Base-by-base conservation (phyloP, 2,329 filamentous ascomycete genomes). In the Lecanicillium sp. region DNA sequence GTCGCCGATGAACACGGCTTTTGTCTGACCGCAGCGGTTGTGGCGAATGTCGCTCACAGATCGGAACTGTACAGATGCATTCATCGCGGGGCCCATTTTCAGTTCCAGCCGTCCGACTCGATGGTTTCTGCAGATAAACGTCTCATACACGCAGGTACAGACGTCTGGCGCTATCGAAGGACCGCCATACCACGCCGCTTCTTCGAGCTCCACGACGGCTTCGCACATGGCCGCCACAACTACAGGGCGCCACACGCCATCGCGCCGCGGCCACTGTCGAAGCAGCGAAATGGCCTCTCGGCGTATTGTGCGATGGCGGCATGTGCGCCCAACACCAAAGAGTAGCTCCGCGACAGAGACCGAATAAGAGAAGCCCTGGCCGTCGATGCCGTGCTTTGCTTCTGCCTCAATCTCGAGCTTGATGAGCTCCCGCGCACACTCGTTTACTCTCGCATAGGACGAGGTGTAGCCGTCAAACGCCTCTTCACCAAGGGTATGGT, bases 21-120 rank as follows among this genome's bases (percentile, higher is more conserved):
- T 46, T 7, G 35, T 46, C 14, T 37, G 19, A 14, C 43, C 43
- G 5, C 19, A 12, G 35, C 43, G 43, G 24, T 38, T 23, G 35
- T 46, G 43, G 17, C 43, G 33, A 19, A 46, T 32, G 21, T 46
- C 43, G 43, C 43, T 46, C 43, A 46, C 43, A 6, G 33, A 38
- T 27, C 43, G 33, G 27, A 46, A 46, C 17, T 38, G 35, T 23
- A 46, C 35, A 12, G 43, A 46, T 10, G 43, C 43, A 23, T 30
- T 24, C 9, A 32, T 33, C 10, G 19, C 33, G 23, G 35, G 33
- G 17, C 33, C 35, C 43, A 46, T 29, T 24, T 39, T 46, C 24
- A 46, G 6, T 9, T 46, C 43, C 14, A 46, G 43, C 21, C 43
- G 43, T 4, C 43, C 43, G 17, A 46, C 35, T 9, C 43, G 33